Percentiles rank a stretch among this genome's conserved stretches.
These are phyloP conservation scores for Monosporascus sp. DNA, from an alignment of 2,329 filamentous ascomycete species.

Conservation along the genomic window DNA sequence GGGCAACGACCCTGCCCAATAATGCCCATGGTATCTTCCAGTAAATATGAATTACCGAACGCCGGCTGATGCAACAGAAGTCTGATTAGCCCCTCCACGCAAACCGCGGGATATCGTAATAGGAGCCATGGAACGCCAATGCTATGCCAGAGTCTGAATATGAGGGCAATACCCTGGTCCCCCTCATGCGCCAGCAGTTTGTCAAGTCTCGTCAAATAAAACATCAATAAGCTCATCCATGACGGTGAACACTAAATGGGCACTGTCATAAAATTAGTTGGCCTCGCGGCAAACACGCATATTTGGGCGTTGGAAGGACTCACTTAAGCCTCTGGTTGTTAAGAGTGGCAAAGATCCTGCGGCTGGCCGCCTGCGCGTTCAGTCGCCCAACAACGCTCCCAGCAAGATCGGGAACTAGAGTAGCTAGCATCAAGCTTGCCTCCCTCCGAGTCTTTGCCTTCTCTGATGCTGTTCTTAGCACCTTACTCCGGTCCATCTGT, in stretches of 20 bases:
- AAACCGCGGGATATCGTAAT: too few relatives aligned
- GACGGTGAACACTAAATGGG: slow-evolving; percentile 65
- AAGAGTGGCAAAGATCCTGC: slow-evolving; percentile 81
- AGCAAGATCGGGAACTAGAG: slow-evolving; percentile 83
- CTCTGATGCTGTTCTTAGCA: slow-evolving; percentile 61
- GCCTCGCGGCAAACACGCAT: background rate
- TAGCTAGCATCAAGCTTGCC: slow-evolving; percentile 82
- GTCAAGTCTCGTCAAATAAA: slow-evolving; percentile 47
- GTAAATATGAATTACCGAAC: too few relatives aligned
- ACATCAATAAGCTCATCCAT: slow-evolving; percentile 65
- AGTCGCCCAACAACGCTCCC: slow-evolving; percentile 87
- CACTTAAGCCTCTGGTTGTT: slow-evolving; percentile 90
- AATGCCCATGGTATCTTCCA: too few relatives aligned
- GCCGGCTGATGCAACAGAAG: too few relatives aligned
- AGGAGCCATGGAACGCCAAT: too few relatives aligned
- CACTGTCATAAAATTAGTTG: slow-evolving; percentile 35
- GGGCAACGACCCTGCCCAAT: too few relatives aligned
- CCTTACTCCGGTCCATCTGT: slow-evolving; percentile 41
- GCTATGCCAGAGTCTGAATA: too few relatives aligned
- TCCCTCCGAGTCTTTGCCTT: slow-evolving; percentile 78
- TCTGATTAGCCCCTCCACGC: too few relatives aligned
- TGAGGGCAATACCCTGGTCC: too few relatives aligned
- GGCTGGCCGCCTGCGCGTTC: slow-evolving; percentile 85
- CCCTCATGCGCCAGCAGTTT: background rate
- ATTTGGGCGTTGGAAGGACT: slow-evolving; percentile 30